Base-by-base conservation (phyloP, 2,329 filamentous ascomycete genomes). In the Torrubiella hemipterigena region DNA sequence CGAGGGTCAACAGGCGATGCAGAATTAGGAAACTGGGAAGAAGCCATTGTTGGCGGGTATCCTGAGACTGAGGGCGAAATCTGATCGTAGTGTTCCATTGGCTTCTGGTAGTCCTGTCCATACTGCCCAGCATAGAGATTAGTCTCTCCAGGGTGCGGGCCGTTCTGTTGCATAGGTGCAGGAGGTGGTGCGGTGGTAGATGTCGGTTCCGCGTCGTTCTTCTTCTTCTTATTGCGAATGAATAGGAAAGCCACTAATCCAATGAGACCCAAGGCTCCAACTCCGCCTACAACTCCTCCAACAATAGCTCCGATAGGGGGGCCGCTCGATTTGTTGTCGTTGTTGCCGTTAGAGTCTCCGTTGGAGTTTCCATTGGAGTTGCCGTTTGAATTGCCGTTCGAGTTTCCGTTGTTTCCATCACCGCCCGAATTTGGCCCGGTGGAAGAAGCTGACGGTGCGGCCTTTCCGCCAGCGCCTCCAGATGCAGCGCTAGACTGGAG, bases 201-300 rank as follows among this genome's bases (percentile, higher is more conserved):
- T 15, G 30, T 27, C 19, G 31, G 33, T 4, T n/a, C 11, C 16
- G 24, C 25, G 7, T 26, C 23, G 12, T 43, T 40, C 34, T 49
- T 46, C 39, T 45, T 54, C 36, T 45, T 43, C 33, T 41, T 46
- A 20, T 27, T 30, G 34, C 53, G 47, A 29, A 56, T 41, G 34
- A 51, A 36, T 37, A 58, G 45, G 35, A 49, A 49, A 7, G 47
- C 35, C n/a, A 42, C 48, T 10, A 50, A 37, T 13, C 39, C 47
- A 13, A 47, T 33, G 30, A 55, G 35, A 17, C 41, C 52, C 21
- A 59, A 40, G 17, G 43, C 49, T 1, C 42, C 56, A 7, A 59
- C 36, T 29, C 56, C 55, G 11, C 54, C 56, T 4, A 59, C 48
- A 13, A 54, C 53, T 21, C 52, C 54, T 15, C 56, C 56, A 3